Evolutionary conservation across 2,329 filamentous ascomycete genomes (phyloP).

Genomic region (Microsporum ferrugineum): DNA sequence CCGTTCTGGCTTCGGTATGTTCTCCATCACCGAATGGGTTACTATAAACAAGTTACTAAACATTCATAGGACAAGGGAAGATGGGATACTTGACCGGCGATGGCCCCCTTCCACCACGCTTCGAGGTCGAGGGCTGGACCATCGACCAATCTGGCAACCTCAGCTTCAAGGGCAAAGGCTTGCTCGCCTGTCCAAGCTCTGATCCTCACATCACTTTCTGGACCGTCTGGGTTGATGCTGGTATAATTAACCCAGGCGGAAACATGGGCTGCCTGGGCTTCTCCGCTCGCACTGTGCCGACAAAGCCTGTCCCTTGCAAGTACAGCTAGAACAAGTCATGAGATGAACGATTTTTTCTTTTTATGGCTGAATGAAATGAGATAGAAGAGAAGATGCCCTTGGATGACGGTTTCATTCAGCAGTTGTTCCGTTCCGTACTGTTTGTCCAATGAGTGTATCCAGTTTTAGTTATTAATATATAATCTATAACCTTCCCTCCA

Average conservation of each 20-base stretch:
- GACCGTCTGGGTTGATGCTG: not conserved
- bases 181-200: not conserved
- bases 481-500: too few species aligned
- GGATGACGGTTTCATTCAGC: too few species aligned
- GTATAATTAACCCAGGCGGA: not conserved
- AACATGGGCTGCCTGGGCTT: not conserved
- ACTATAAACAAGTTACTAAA: not conserved
- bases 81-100: not conserved
- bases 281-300: not conserved
- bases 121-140: not conserved
- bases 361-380: not conserved
- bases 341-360: not conserved
- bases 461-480: not conserved
- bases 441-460: not conserved
- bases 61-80: not conserved
- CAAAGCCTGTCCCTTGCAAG: not conserved
- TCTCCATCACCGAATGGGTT: not conserved
- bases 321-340: not conserved
- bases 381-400: not conserved
- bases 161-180: not conserved
- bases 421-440: not conserved
- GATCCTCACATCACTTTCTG: not conserved
- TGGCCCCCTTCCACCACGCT: not conserved
- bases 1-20: constrained; percentile 1
- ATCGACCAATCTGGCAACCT: not conserved